A percentile compares a stretch with the other conserved stretches of the same genome.
These are phyloP conservation scores for Exophiala xenobiotica DNA, from an alignment of 2,329 filamentous ascomycete genomes.

Conservation along the genomic window DNA sequence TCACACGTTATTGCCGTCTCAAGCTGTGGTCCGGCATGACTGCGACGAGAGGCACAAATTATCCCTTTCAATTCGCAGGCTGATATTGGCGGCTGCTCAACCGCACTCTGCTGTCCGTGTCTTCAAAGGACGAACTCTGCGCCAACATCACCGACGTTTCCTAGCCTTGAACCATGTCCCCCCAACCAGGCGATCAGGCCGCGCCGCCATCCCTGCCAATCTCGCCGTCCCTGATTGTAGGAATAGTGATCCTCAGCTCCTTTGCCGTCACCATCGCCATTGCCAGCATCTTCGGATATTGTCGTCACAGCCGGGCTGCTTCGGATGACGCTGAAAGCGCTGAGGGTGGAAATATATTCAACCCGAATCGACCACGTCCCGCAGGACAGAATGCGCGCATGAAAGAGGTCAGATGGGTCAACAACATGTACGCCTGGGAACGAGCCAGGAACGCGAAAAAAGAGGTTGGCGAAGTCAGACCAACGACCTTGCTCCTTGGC, in stretches of 20 bases:
- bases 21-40: no score
- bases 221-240: slow-evolving; percentile 20
- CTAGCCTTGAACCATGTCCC: background rate
- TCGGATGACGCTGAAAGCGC: slow-evolving; percentile 15
- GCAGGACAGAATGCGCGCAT: slow-evolving; percentile 17
- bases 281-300: slow-evolving; percentile 22
- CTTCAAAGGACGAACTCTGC: no score
- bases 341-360: slow-evolving; percentile 22
- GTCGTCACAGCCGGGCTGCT: slow-evolving; percentile 2
- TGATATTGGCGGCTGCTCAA: no score
- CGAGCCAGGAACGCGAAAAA: slow-evolving; percentile 10
- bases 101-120: no score
- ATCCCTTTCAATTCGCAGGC: no score
- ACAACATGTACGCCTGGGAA: slow-evolving; percentile 24
- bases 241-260: slow-evolving; percentile 19
- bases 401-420: slow-evolving; percentile 25
- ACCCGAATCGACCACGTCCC: slow-evolving; percentile 18
- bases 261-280: slow-evolving; percentile 16
- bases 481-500: slow-evolving; percentile 15
- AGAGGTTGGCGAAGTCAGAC: slow-evolving; percentile 12
- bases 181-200: slow-evolving; percentile 3
- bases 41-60: no score
- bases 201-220: slow-evolving; percentile 12
- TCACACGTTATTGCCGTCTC: no score
- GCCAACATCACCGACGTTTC: no score